phyloP scores from a whole-genome alignment of 139 green algal species.

The Tetratostichococcus sp. region DNA sequence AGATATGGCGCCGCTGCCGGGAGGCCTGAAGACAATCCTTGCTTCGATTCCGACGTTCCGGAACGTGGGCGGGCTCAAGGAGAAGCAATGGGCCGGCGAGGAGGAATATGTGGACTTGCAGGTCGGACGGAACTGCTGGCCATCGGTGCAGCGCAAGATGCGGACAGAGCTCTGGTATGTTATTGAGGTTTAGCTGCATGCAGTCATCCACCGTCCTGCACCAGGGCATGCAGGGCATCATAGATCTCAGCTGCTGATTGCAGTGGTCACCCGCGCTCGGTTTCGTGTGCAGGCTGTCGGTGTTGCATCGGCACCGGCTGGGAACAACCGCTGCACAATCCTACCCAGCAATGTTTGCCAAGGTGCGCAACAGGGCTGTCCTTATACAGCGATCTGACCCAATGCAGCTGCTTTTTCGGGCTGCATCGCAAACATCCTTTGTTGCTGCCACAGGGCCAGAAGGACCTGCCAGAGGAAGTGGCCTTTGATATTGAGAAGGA shows the following conservation, averaged over 20 bases:
- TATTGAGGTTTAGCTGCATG: too few species aligned
- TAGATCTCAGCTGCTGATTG: too few species aligned
- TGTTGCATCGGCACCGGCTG: slow-evolving; percentile 24
- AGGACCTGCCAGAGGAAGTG: slow-evolving; percentile 30
- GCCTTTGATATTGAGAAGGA: slow-evolving; percentile 75
- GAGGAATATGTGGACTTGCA: slow-evolving; percentile 37
- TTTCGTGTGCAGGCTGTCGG: slow-evolving; percentile 10
- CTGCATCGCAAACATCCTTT: background rate
- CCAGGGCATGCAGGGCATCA: too few species aligned
- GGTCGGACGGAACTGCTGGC: slow-evolving; percentile 22
- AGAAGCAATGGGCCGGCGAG: slow-evolving; percentile 31
- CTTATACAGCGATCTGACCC: too few species aligned
- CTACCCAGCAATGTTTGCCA: slow-evolving; percentile 11
- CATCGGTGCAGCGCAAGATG: slow-evolving; percentile 27
- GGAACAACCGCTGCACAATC: slow-evolving; percentile 19
- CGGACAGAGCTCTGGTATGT: slow-evolving; percentile 44
- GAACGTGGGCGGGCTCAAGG: background rate
- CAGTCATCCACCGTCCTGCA: too few species aligned
- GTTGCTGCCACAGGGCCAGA: background rate
- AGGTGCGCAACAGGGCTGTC: too few species aligned
- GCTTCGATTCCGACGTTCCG: slow-evolving; percentile 5
- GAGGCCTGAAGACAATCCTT: slow-evolving; percentile 8
- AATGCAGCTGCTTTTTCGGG: too few species aligned
- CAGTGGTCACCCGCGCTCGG: too few species aligned
- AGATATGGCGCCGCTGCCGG: background rate